phyloP scores from a whole-genome alignment of 805 yeast species.

The Kockiozyma suomiensis region DNA sequence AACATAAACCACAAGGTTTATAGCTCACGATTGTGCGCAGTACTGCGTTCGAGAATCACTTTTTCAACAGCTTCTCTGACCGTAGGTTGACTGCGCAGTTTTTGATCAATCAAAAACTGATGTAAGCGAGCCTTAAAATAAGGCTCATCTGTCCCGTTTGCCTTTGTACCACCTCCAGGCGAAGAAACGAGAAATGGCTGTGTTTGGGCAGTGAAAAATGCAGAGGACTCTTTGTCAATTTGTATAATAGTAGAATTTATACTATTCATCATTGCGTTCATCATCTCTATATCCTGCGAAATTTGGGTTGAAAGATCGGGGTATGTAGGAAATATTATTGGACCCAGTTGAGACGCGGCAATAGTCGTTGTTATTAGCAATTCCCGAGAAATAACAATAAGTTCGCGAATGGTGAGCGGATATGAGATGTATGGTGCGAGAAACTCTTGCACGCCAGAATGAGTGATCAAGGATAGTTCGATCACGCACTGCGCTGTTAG shows the following conservation, averaged over 20 bases:
- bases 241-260: neutral
- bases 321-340: conserved; percentile 15
- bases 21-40: neutral
- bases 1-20: neutral
- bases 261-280: conserved; percentile 1
- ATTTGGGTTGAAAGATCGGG: conserved; percentile 4
- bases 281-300: neutral
- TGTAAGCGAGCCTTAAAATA: conserved; percentile 32
- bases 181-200: conserved; percentile 18
- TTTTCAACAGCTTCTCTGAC: conserved; percentile 16
- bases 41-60: neutral
- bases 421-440: conserved; percentile 18
- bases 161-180: conserved; percentile 21
- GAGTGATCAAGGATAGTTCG: conserved; percentile 37
- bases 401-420: conserved; percentile 32
- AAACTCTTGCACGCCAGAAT: conserved; percentile 24
- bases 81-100: conserved; percentile 10
- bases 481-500: conserved; percentile 28
- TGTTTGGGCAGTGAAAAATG: conserved; percentile 10
- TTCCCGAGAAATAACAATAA: conserved; percentile 31
- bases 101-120: conserved; percentile 24
- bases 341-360: conserved; percentile 37
- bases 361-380: conserved; percentile 29
- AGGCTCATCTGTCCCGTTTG: conserved; percentile 3
- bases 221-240: conserved; percentile 12